Base-by-base conservation (phyloP, 441 rosid genomes). In the Gossypium davidsonii region DNA sequence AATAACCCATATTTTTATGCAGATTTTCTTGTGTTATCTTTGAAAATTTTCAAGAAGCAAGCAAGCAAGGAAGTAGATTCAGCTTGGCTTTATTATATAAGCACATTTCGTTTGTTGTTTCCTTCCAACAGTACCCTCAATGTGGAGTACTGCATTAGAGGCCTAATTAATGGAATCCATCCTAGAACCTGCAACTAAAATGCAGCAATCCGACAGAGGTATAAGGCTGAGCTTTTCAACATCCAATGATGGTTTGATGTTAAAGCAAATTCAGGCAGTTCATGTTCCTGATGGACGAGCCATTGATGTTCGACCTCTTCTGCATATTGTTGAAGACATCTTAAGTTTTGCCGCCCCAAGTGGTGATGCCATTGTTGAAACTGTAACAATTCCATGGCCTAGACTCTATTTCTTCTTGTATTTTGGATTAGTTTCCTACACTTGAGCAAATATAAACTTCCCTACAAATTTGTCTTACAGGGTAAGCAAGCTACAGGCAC, bases 281-380 rank as follows among this genome's bases (percentile, higher is more conserved):
- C 94, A 94, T 73, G 70, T 77, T 48, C 94, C 95, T 10, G 97
- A 92, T 46, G 93, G 83, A 73, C n/a, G 80, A 6, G 83, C 63
- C 59, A 81, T 94, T 37, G 86, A 94, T 42, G 90, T 89, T 78
- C 83, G 49, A 60, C 85, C 92, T 11, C 91, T 94, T 59, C 85
- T 94, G 73, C 49, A 44, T 28, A 74, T 94, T 11, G 87, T 86
- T 55, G 90, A 94, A 75, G 95, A 89, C 80, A 91, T 91, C 73
- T 89, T 94, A 74, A 83, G 80, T 39, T 90, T 85, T 20, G 85
- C 92, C 73, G 81, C 83, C 75, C 81, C 83, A 17, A 73, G 70
- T 73, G 63, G 79, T 31, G 84, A 77, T 74, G 76, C 71, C 76
- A 51, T 76, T 75, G 66, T 78, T 75, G 65, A 44, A 1, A 60